Percentiles rank a stretch among this genome's conserved stretches.
These are phyloP conservation scores for Metschnikowia proteae DNA, from an alignment of 805 yeast species.

Conservation along the genomic window DNA sequence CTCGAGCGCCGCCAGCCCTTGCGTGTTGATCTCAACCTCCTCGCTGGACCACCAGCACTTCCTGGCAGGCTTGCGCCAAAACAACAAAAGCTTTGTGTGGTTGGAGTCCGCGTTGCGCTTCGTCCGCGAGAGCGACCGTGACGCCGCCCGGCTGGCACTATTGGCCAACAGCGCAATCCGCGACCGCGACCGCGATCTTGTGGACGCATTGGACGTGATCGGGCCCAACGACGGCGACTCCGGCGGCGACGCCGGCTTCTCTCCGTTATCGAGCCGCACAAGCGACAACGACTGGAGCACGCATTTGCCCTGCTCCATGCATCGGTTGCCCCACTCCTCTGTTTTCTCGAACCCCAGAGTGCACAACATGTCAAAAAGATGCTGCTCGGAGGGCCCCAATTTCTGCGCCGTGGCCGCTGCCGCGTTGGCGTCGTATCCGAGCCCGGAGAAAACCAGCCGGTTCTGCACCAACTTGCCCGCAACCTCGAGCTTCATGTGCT, in stretches of 20 bases:
- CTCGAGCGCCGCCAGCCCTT: constrained; percentile 21
- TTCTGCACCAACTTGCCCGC: constrained; percentile 62
- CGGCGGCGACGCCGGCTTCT: constrained; percentile 34
- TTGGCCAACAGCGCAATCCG: constrained; percentile 59
- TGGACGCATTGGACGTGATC: constrained; percentile 40
- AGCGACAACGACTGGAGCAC: constrained; percentile 81
- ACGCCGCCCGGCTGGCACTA: constrained; percentile 52
- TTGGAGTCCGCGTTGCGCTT: constrained; percentile 36
- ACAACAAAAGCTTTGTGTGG: constrained; percentile 66
- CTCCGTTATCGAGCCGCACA: constrained; percentile 48
- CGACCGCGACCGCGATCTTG: constrained; percentile 35
- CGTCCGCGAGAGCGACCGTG: constrained; percentile 56
- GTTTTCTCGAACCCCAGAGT: constrained; percentile 71
- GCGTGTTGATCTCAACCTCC: constrained; percentile 42
- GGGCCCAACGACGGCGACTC: constrained; percentile 42
- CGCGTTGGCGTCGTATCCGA: constrained; percentile 48
- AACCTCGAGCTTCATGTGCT: constrained; percentile 64
- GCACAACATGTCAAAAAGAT: constrained; percentile 90
- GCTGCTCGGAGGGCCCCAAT: constrained; percentile 89
- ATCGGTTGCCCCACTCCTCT: constrained; percentile 83
- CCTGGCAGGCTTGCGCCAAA: constrained; percentile 98
- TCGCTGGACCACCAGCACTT: constrained; percentile 97
- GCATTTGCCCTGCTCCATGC: constrained; percentile 82
- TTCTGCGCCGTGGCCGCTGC: constrained; percentile 40
- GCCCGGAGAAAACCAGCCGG: constrained; percentile 69